phyloP scores from a whole-genome alignment of 192 early-diverging fungal genomes.

The Backusella luteola region DNA sequence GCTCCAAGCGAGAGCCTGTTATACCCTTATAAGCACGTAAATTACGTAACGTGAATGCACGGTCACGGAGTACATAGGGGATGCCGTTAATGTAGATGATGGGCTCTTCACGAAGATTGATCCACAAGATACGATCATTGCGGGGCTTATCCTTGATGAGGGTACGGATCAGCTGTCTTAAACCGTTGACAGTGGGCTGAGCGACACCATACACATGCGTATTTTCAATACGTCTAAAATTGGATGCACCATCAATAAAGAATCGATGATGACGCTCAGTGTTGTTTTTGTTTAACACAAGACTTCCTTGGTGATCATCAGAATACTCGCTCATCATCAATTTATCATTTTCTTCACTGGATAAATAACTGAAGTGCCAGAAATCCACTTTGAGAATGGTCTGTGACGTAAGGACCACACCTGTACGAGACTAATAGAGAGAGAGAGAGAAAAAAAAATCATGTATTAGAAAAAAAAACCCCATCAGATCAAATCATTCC shows the following conservation, averaged over 20 bases:
- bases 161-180: constrained; percentile 46
- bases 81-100: constrained; percentile 63
- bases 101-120: constrained; percentile 65
- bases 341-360: background rate
- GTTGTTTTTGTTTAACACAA: constrained; percentile 1
- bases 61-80: constrained; percentile 61
- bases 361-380: constrained; percentile 39
- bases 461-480: constrained; percentile 14
- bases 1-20: constrained; percentile 46
- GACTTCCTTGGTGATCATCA: background rate
- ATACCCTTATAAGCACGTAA: constrained; percentile 60
- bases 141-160: constrained; percentile 9
- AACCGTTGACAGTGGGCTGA: constrained; percentile 59
- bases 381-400: constrained; percentile 62
- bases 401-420: constrained; percentile 51
- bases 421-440: constrained; percentile 40
- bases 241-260: constrained; percentile 52
- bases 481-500: background rate
- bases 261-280: constrained; percentile 11
- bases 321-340: background rate
- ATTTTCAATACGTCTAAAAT: constrained; percentile 48
- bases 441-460: too few species aligned
- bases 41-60: constrained; percentile 54
- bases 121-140: constrained; percentile 48
- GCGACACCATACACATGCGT: constrained; percentile 52